These are phyloP conservation scores for Lactarius psammicola DNA, from an alignment of 768 basidiomycete genomes.

Conservation along the genomic window DNA sequence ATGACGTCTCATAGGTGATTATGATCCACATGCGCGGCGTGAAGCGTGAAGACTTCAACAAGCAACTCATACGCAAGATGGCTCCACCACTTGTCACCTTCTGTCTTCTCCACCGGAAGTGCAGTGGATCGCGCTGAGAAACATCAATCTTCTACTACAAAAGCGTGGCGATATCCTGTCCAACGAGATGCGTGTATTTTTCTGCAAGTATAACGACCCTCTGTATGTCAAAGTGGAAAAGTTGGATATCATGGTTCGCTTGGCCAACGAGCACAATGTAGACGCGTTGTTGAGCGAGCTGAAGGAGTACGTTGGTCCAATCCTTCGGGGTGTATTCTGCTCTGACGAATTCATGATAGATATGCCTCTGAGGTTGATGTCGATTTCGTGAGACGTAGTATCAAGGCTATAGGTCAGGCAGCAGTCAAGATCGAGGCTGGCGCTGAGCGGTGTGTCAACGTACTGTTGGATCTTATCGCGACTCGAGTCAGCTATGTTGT, in stretches of 20 bases:
- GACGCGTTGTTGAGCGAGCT: conserved; percentile 93
- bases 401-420: conserved; percentile 94
- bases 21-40: conserved; percentile 96
- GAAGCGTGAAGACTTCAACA: conserved; percentile 75
- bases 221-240: conserved; percentile 99
- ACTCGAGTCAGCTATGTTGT: conserved; percentile 97
- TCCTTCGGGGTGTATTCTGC: background rate
- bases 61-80: conserved; percentile 91
- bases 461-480: conserved; percentile 86
- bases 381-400: conserved; percentile 93
- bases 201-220: conserved; percentile 99
- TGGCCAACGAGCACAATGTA: conserved; percentile 88
- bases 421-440: conserved; percentile 93
- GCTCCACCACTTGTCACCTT: conserved; percentile 95
- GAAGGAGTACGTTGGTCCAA: conserved; percentile 68
- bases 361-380: conserved; percentile 98
- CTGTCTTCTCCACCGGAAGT: conserved; percentile 96
- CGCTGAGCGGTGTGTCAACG: conserved; percentile 93
- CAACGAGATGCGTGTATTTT: conserved; percentile 98
- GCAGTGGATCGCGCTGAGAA: conserved; percentile 96
- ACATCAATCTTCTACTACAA: conserved; percentile 95
- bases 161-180: conserved; percentile 86
- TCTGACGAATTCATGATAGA: conserved; percentile 42
- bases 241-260: conserved; percentile 95
- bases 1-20: conserved; percentile 59